These are phyloP conservation scores for Thinopyrum elongatum DNA, from an alignment of 176 grass and related monocot genomes.

Conservation along the genomic window DNA sequence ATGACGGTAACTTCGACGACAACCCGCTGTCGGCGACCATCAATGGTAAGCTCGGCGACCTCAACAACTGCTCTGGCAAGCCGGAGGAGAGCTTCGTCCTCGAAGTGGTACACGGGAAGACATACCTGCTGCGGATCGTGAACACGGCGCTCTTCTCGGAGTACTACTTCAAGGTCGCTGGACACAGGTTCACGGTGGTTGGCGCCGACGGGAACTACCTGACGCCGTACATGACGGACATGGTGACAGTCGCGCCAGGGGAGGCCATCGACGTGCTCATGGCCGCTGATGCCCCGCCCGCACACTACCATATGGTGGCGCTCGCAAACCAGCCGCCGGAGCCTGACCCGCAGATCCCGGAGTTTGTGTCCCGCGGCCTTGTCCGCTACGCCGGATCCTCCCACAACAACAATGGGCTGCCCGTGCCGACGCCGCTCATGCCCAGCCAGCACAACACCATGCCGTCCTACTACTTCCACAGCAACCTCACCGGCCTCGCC, in stretches of 20 bases:
- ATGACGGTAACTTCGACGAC: slow-evolving; percentile 29
- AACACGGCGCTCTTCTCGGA: slow-evolving; percentile 35
- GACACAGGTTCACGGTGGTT: slow-evolving; percentile 56
- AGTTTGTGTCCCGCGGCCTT: slow-evolving; percentile 21
- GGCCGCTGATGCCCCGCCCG: slow-evolving; percentile 22
- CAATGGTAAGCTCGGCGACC: slow-evolving; percentile 52
- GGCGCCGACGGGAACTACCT: slow-evolving; percentile 48
- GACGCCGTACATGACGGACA: slow-evolving; percentile 42
- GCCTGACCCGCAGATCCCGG: slow-evolving; percentile 26
- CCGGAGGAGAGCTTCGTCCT: slow-evolving; percentile 39
- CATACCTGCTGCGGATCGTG: slow-evolving; percentile 49
- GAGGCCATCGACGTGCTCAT: slow-evolving; percentile 53
- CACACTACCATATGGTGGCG: slow-evolving; percentile 29
- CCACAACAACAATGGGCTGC: slow-evolving; percentile 19
- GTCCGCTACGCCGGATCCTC: slow-evolving; percentile 13
- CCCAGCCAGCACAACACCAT: slow-evolving; percentile 39
- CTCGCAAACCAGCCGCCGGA: slow-evolving; percentile 29
- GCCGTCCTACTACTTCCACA: slow-evolving; percentile 33
- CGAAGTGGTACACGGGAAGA: slow-evolving; percentile 36
- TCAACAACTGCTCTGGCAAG: slow-evolving; percentile 32
- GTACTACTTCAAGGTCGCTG: neutral
- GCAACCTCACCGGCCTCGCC: slow-evolving; percentile 5
- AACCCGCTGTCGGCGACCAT: slow-evolving; percentile 41
- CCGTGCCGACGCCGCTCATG: slow-evolving; percentile 23
- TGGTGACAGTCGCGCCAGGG: slow-evolving; percentile 40